Base-by-base conservation (phyloP, 768 basidiomycete species). In the Terana coerulea region DNA sequence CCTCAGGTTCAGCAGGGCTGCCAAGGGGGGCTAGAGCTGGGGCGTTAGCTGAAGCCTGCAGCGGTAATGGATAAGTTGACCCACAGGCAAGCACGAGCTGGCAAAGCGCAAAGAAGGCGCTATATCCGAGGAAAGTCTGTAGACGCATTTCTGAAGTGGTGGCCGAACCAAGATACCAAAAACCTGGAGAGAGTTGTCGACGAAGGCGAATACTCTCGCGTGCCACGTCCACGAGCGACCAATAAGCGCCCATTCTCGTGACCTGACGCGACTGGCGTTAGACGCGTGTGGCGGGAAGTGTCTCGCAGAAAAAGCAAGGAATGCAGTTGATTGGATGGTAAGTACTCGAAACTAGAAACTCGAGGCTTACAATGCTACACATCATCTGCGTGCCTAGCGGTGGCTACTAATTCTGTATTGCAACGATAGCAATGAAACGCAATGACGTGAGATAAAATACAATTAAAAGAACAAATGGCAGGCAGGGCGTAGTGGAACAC, bases 1-100 rank as follows among this genome's bases (percentile, higher is more conserved):
- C 70, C 62, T 83, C 84, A 42, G 81, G 83, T 56, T 79, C 80
- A 26, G 54, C 59, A 31, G 66, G 51, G 37, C 72, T 74, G 34
- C 37, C 33, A 11, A 52, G 59, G 30, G 61, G 57, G 15, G 55
- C 60, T 50, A 24, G 11, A 15, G 21, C 15, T n/a, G 8, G 39
- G 11, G 31, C 21, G 36, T 43, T 33, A 46, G 15, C 7, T n/a
- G 6, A 17, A 19, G 29, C 26, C 28, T 22, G 15, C 30, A 11
- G 28, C 21, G 14, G 8, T 2, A 29, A 33, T n/a, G 11, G 22
- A 34, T 11, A 17, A 31, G 21, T n/a, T 21, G 34, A 59, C 61
- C 56, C 59, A 62, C 64, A 64, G 40, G 61, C 66, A n/a, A 61
- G 53, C n/a, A 65, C 63, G 39, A 56, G 56, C 51, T 61, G 54